Evolutionary conservation across 176 grass and related monocot genomes (phyloP).

Genomic region (Urochloa ruziziensis): DNA sequence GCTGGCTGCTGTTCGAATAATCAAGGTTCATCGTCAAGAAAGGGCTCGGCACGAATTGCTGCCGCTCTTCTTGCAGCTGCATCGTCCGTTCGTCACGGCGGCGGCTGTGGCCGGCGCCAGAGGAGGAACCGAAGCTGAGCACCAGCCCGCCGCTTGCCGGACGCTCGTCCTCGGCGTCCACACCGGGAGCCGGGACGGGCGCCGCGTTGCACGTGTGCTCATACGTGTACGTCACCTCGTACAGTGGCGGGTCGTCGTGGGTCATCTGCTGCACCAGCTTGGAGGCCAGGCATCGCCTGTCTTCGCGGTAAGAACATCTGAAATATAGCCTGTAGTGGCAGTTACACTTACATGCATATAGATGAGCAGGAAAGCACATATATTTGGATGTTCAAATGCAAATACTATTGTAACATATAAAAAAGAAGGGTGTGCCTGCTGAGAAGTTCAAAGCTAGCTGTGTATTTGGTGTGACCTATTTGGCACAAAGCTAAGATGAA

Average conservation of each 20-base stretch:
- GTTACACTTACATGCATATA: neutral
- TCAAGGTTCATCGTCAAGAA: neutral
- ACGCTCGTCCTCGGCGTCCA: neutral
- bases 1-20: neutral
- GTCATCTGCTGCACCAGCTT: constrained; percentile 52
- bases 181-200: constrained; percentile 19
- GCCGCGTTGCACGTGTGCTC: constrained; percentile 52
- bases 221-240: constrained; percentile 45
- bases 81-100: neutral
- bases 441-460: neutral
- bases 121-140: neutral
- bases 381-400: neutral
- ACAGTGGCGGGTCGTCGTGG: constrained; percentile 36
- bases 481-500: neutral
- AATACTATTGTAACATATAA: no score
- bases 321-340: constrained; percentile 38
- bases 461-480: neutral
- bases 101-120: neutral
- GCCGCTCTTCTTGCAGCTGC: neutral
- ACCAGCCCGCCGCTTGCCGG: neutral
- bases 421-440: no score
- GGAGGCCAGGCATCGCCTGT: constrained; percentile 43
- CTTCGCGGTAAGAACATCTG: constrained; percentile 56
- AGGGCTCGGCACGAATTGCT: neutral
- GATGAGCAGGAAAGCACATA: neutral